These are phyloP conservation scores for Athelia sp. DNA, from an alignment of 1,284 basidiomycete genomes.

Conservation along the genomic window DNA sequence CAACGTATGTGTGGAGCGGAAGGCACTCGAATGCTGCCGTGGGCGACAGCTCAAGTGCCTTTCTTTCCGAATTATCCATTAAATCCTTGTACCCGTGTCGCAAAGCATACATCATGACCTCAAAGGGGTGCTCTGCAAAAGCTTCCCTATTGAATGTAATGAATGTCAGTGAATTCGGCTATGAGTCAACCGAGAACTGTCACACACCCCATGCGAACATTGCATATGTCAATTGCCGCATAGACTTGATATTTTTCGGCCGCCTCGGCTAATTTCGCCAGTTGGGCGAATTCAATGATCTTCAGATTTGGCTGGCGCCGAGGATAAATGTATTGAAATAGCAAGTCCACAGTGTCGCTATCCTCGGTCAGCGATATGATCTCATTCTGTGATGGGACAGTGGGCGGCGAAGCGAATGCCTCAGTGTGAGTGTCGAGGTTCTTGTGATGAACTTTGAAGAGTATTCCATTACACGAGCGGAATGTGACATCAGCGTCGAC, in stretches of 20 bases:
- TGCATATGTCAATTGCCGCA: constrained; percentile 7
- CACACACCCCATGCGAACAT: constrained; percentile 8
- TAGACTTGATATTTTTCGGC: constrained; percentile 17
- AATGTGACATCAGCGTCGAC: constrained; percentile 22
- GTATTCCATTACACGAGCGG: constrained; percentile 19
- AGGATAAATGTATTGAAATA: constrained; percentile 14
- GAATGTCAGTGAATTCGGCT: background rate
- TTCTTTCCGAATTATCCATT: no score
- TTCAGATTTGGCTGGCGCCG: constrained; percentile 9
- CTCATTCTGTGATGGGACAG: no score
- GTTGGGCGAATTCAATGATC: constrained; percentile 1
- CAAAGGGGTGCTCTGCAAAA: background rate
- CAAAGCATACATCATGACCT: background rate
- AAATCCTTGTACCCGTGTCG: background rate
- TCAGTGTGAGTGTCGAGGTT: constrained; percentile 20
- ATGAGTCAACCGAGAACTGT: background rate
- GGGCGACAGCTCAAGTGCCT: no score
- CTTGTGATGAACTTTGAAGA: constrained; percentile 21
- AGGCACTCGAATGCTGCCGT: no score
- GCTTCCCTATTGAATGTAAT: background rate
- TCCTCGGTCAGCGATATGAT: constrained; percentile 8
- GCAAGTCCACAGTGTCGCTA: constrained; percentile 7
- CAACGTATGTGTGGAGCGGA: no score
- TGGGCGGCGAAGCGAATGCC: constrained; percentile 19
- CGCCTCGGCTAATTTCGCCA: constrained; percentile 10